Evolutionary conservation across 2,329 filamentous ascomycete species (phyloP).

Genomic region (Paracoccidioides lutzii): DNA sequence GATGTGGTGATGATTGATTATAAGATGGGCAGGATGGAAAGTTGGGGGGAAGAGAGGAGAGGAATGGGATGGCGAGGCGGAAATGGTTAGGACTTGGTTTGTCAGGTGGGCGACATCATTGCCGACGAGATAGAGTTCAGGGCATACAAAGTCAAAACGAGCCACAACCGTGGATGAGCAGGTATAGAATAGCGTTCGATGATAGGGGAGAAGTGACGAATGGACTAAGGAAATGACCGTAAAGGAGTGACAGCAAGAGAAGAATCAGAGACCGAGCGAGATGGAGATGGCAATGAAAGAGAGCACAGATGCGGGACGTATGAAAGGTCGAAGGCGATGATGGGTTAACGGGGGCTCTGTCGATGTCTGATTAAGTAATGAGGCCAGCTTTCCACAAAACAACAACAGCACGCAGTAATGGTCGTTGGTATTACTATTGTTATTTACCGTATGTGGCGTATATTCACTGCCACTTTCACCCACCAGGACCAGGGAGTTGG

Average conservation of each 20-base stretch:
- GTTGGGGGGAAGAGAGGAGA: background rate
- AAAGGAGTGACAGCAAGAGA: background rate
- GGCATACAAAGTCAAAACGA: background rate
- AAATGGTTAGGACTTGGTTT: too few relatives aligned
- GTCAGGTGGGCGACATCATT: background rate
- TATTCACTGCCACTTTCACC: too few relatives aligned
- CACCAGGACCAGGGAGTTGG: too few relatives aligned
- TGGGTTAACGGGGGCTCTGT: background rate
- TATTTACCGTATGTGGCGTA: background rate
- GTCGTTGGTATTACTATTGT: background rate
- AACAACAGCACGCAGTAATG: too few relatives aligned
- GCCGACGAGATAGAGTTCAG: background rate
- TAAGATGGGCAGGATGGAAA: background rate
- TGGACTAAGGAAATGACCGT: background rate
- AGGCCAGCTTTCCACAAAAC: conserved; percentile 2
- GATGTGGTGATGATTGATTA: background rate
- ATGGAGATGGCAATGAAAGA: too few relatives aligned
- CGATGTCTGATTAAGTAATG: background rate
- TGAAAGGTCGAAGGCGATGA: background rate
- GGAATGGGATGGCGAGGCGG: background rate
- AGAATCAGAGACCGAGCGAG: background rate
- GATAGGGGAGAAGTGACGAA: background rate
- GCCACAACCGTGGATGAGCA: background rate
- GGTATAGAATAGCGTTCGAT: background rate
- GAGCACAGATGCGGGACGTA: too few relatives aligned